These are phyloP conservation scores for Malus sieversii DNA, from an alignment of 306 rosid genomes.

Conservation along the genomic window DNA sequence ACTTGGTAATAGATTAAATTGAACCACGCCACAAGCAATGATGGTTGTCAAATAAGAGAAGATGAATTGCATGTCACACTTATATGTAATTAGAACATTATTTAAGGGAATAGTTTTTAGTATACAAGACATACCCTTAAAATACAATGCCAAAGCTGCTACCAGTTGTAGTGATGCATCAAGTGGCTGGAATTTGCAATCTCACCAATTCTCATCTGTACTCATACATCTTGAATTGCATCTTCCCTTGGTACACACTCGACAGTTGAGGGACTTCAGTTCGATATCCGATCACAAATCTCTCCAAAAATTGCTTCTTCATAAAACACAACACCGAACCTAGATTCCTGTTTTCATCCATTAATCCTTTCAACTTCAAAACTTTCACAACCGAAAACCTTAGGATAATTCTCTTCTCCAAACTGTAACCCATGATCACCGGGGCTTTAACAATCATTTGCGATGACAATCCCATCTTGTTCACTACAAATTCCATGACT, in stretches of 20 bases:
- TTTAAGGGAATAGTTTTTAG: too few species aligned
- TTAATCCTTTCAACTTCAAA: slow-evolving; percentile 13
- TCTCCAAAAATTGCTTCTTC: slow-evolving; percentile 13
- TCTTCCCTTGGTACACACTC: slow-evolving; percentile 16
- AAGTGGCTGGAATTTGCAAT: not conserved
- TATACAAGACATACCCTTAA: too few species aligned
- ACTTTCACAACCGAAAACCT: not conserved
- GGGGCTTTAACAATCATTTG: not conserved
- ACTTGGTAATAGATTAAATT: too few species aligned
- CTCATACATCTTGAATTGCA: not conserved
- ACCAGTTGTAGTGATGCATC: not conserved
- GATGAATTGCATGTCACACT: too few species aligned
- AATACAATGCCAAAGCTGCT: too few species aligned
- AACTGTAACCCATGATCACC: not conserved
- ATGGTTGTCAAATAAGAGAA: too few species aligned
- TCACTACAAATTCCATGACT: not conserved
- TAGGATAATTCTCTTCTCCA: slow-evolving; percentile 12
- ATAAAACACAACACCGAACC: not conserved
- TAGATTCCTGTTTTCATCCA: not conserved
- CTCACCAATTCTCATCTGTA: not conserved
- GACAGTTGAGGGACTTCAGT: slow-evolving; percentile 13
- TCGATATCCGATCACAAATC: slow-evolving; percentile 15
- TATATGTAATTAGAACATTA: too few species aligned
- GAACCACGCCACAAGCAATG: too few species aligned
- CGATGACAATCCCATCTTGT: not conserved